Percentiles rank a stretch among this genome's conserved stretches.
phyloP scores from a whole-genome alignment of 257 asterid species.

The Nicotiana attenuata region DNA sequence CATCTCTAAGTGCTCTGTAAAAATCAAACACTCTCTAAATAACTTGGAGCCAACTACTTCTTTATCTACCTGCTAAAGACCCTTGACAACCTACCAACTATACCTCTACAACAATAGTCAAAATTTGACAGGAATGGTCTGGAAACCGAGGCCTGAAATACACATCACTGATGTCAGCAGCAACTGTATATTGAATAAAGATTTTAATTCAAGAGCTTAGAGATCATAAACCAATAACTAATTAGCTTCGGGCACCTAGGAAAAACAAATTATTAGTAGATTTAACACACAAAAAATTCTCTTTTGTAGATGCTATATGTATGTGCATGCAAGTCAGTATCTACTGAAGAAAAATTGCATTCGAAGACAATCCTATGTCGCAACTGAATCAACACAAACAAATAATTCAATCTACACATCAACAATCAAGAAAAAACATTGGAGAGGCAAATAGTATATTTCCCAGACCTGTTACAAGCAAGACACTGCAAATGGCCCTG shows the following conservation, averaged over 20 bases:
- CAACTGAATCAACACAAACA: neutral
- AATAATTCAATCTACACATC: neutral
- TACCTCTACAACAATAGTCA: neutral
- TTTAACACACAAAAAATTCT: neutral
- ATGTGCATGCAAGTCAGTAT: neutral
- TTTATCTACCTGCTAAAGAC: neutral
- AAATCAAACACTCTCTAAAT: neutral
- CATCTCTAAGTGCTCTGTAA: neutral
- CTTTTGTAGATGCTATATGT: neutral
- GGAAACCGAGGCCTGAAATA: neutral
- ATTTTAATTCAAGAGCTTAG: neutral
- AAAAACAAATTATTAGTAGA: neutral
- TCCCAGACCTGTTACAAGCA: slow-evolving; percentile 17
- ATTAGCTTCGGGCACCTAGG: neutral
- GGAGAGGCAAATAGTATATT: neutral
- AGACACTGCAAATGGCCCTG: slow-evolving; percentile 14
- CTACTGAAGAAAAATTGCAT: neutral
- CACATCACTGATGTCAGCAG: neutral
- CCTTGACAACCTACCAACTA: neutral
- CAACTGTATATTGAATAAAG: neutral
- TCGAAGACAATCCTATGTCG: neutral
- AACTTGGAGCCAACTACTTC: neutral
- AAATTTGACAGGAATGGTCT: neutral
- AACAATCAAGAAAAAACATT: neutral
- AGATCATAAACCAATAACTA: neutral